Base-by-base conservation (phyloP, 495 filamentous ascomycete genomes). In the Aspergillus leporis region DNA sequence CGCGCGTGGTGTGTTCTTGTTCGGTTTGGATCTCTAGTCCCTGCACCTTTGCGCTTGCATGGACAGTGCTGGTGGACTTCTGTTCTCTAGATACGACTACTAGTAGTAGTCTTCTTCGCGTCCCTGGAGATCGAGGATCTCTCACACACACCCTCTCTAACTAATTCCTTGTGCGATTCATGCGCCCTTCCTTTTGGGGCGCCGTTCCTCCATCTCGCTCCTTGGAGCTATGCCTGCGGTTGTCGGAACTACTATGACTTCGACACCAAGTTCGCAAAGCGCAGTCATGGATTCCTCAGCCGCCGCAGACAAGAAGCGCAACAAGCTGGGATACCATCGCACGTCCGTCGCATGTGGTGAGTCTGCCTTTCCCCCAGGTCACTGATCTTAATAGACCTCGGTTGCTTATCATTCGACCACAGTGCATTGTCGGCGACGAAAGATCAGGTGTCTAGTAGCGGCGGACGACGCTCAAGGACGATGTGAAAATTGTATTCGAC, bases 271-370 rank as follows among this genome's bases (percentile, higher is more conserved):
- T 74, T 83, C 87, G 61, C 83, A 86, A 60, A 76, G 79, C 60
- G 64, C 71, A 49, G 63, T 75, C 66, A 75, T 74, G 73, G 78
- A 74, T 60, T 66, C 66, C 49, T 73, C 76, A 49, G 70, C 66
- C 61, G 71, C 73, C 61, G 71, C 73, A 43, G 93, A 97, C 66
- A 97, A 94, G 76, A 89, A 90, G 72, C 88, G 94, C 65, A 98
- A 98, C 72, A 98, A 96, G 75, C 81, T 98, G 53, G 94, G 94
- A 31, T 98, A 98, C 73, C 93, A 97, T 80, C 87, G 94, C 58
- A 97, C 92, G 36, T 96, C 94, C 56, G 91, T 98, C 71, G 94
- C 94, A 63, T 98, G 94, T 81, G 90, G 94, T 98, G 83, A 86
- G 92, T 87, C 40, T 52, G 34, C 41, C 46, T 34, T 21, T 18